Evolutionary conservation across 225 moss, liverwort and hornwort species (phyloP), one percentile per base, ranked within the genome.

Genomic region (Takakia lepidozioides): DNA sequence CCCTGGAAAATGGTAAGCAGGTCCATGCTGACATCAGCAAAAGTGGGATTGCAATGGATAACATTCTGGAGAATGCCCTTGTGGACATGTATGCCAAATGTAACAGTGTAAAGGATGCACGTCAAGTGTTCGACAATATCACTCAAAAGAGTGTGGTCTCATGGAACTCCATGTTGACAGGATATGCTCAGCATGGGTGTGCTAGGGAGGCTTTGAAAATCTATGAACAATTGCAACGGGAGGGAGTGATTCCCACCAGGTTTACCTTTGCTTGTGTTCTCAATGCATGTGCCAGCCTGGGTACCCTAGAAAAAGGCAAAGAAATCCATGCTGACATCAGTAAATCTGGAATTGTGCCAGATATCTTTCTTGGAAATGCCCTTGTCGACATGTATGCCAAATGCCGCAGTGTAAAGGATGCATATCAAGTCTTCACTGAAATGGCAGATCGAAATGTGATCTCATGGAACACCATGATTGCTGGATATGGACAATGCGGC

Each of bases 341-440:
- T 43, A 5, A 43, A 43, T 5, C 7, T 6, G 43, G 43, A 6
- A 5, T 5, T 43, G 43, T 5, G 16, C n/a, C 43, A 5, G 43
- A 43, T 43, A 7, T 43, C 16, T n/a, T 5, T 43, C 7, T 43
- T 4, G 17, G 20, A 5, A 43, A 43, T 21, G 6, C 7, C 20
- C 43, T 43, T n/a, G n/a, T 43, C 6, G 43, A n/a, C 43, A 43
- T 43, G 43, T 43, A 43, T 43, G 15, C 43, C 6, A 43, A 43
- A 43, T 43, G 43, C 15, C 7, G 43, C 7, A 43, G 43, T 15
- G n/a, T 43, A 16, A 15, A 43, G n/a, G 43, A 43, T 43, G 43
- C 43, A 17, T 43, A 15, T 5, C 6, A 21, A 43, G 43, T n/a
- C 5, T 21, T 43, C 7, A 16, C 5, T n/a, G 20, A n/a, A 6